Evolutionary conservation across 192 early-diverging fungal genomes (phyloP), one percentile per base, ranked within the genome.

Genomic region (Coemansia nantahalensis): DNA sequence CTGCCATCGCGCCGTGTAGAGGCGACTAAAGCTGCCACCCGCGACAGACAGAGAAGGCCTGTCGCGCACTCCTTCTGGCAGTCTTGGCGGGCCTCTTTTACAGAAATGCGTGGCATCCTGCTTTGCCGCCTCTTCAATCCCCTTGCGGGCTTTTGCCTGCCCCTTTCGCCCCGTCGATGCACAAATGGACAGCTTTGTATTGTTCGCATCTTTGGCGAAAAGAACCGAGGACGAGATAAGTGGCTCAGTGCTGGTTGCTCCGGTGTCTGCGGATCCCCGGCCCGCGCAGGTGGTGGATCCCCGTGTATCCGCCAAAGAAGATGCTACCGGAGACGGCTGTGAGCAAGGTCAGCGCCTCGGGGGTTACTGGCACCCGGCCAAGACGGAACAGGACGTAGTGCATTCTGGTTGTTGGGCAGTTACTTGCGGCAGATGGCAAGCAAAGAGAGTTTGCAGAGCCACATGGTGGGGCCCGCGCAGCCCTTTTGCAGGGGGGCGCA

Each of bases 261-360:
- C 65, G 48, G 18, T 53, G 54, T 23, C 34, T 50, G 24, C 65
- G 47, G 38, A 62, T 48, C 3, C 53, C 59, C 1, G 65, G 58
- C 0, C 48, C 48, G 11, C 24, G n/a, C 0, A 62, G 39, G 15
- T 42, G 59, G 14, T 55, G 52, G 2, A 56, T 14, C 2, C 48
- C 65, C 2, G 65, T 68, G 43, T 51, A 62, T 0, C 33, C 30
- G n/a, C 65, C 65, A 11, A 56, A 68, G 9, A 34, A 8, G n/a
- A 45, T 5, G 12, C 49, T 41, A 8, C 48, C 43, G 3, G 48
- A 31, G 7, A 56, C 33, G 14, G 40, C 37, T 4, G 37, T 19
- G 5, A 68, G 4, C 26, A 68, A 23, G 12, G 59, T 53, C 8
- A 33, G 44, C 15, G 26, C 28, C 43, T 68, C 65, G 24, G n/a